A percentile compares a stretch with the other conserved stretches of the same genome.
These are phyloP conservation scores for Zymoseptoria ardabiliae DNA, from an alignment of 2,329 filamentous ascomycete genomes.

Conservation along the genomic window DNA sequence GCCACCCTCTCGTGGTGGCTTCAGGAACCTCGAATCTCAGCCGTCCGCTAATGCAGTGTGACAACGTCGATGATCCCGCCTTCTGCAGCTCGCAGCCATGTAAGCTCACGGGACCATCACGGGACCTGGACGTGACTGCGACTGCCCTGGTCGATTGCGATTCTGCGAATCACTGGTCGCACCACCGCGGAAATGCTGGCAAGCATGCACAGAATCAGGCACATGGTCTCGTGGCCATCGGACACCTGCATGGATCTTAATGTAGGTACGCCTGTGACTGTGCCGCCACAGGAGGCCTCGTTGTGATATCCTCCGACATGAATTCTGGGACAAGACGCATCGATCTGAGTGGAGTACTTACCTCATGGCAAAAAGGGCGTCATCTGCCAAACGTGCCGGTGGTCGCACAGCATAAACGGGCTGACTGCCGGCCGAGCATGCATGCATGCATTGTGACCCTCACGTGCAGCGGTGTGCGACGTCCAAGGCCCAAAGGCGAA, in stretches of 20 bases:
- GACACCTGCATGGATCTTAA: slow-evolving; percentile 2
- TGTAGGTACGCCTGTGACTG: slow-evolving; percentile 2
- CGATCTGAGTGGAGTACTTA: background rate
- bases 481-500: background rate
- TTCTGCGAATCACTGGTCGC: background rate
- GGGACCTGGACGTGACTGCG: background rate
- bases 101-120: background rate
- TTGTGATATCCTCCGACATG: too few relatives aligned
- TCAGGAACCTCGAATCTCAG: background rate
- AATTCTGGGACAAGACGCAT: background rate
- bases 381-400: background rate
- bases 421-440: background rate
- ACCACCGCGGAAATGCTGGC: background rate
- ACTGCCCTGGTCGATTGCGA: background rate
- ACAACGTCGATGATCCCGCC: background rate
- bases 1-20: background rate
- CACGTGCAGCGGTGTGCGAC: background rate
- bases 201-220: background rate
- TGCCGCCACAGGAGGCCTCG: too few relatives aligned
- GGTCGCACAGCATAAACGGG: background rate
- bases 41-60: background rate
- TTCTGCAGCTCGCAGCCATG: background rate
- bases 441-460: background rate
- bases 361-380: background rate
- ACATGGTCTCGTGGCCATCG: slow-evolving; percentile 2